These are phyloP conservation scores for Cyberlindnera mississippiensis DNA, from an alignment of 805 yeast genomes.

Conservation along the genomic window DNA sequence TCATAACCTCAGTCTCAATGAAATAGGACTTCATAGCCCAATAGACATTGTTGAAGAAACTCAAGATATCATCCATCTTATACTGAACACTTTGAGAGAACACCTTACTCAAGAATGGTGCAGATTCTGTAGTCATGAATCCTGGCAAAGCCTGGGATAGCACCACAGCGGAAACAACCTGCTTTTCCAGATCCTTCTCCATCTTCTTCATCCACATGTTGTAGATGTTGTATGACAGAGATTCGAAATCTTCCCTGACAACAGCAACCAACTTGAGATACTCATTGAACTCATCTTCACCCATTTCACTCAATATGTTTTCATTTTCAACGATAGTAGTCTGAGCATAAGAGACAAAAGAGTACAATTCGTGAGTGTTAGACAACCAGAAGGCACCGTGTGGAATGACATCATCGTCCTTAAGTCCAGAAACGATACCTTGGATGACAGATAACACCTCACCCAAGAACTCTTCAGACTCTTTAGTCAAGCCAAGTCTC, in stretches of 20 bases:
- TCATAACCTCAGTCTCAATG: slow-evolving; percentile 79
- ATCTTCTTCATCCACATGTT: slow-evolving; percentile 96
- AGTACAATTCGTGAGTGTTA: slow-evolving; percentile 90
- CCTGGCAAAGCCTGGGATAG: slow-evolving; percentile 95
- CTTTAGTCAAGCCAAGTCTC: slow-evolving; percentile 91
- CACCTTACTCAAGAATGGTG: slow-evolving; percentile 78
- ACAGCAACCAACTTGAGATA: slow-evolving; percentile 85
- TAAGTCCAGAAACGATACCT: slow-evolving; percentile 69
- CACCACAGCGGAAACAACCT: slow-evolving; percentile 92
- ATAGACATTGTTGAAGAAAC: slow-evolving; percentile 83
- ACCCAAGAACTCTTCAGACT: slow-evolving; percentile 86
- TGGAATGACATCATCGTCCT: slow-evolving; percentile 82
- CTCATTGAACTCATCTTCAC: slow-evolving; percentile 84
- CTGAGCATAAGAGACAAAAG: slow-evolving; percentile 93
- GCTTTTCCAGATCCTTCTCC: slow-evolving; percentile 85
- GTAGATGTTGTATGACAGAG: slow-evolving; percentile 87
- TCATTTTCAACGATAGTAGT: slow-evolving; percentile 85
- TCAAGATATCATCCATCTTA: slow-evolving; percentile 92
- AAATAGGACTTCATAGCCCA: slow-evolving; percentile 92
- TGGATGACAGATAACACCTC: slow-evolving; percentile 86
- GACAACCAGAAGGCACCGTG: slow-evolving; percentile 98
- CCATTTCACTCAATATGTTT: slow-evolving; percentile 75
- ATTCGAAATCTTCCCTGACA: slow-evolving; percentile 91
- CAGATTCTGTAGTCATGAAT: slow-evolving; percentile 78
- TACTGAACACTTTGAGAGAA: slow-evolving; percentile 68